Conservation (phyloP, 176 grass and related monocot genomes). For the Aegilops tauschii region DNA sequence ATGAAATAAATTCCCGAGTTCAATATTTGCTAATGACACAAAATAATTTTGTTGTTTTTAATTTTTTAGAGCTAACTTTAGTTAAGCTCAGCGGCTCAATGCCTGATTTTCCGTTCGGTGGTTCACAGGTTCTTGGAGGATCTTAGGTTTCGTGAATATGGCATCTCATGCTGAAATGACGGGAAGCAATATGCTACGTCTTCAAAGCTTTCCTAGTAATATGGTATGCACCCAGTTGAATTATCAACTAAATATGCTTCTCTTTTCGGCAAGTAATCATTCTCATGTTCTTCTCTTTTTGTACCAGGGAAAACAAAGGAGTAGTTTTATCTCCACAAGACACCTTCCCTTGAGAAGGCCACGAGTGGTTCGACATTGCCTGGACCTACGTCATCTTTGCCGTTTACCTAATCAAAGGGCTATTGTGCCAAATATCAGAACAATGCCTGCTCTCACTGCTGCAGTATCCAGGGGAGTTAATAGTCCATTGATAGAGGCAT, state of each 20-base stretch:
- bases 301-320: slow-evolving; percentile 26
- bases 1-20: background rate
- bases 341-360: slow-evolving; percentile 16
- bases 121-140: slow-evolving; percentile 18
- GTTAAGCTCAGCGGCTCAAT: background rate
- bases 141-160: slow-evolving; percentile 30
- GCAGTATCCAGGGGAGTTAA: slow-evolving; percentile 46
- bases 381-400: slow-evolving; percentile 30
- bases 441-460: slow-evolving; percentile 5
- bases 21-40: background rate
- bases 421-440: slow-evolving; percentile 13
- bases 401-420: slow-evolving; percentile 34
- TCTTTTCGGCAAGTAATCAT: background rate
- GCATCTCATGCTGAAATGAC: slow-evolving; percentile 38
- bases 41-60: background rate
- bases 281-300: slow-evolving; percentile 14
- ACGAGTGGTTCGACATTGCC: slow-evolving; percentile 20
- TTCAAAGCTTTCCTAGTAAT: slow-evolving; percentile 43
- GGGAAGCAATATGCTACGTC: slow-evolving; percentile 21
- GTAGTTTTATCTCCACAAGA: slow-evolving; percentile 19
- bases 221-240: slow-evolving; percentile 30
- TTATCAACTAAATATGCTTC: background rate
- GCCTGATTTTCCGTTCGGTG: background rate
- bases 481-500: slow-evolving; percentile 38
- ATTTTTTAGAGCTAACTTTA: background rate